Conservation (phyloP, 805 yeast species). For the Ogataea pignaliae region DNA sequence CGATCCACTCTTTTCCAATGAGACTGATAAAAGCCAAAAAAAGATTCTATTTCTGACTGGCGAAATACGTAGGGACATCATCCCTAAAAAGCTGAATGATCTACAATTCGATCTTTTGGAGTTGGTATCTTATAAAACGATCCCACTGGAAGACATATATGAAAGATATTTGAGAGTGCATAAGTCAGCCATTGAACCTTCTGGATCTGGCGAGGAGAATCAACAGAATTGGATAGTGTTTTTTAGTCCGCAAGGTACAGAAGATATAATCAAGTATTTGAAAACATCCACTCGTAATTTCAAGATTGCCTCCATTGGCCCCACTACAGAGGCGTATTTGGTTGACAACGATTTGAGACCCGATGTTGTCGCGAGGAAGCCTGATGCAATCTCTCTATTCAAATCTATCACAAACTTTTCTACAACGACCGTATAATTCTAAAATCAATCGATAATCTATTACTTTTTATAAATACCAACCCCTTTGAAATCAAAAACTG, state of each 20-base stretch:
- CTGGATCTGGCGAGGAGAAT: slow-evolving; percentile 5
- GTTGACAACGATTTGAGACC: slow-evolving; percentile 48
- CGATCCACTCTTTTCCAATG: slow-evolving; percentile 23
- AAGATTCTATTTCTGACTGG: slow-evolving; percentile 77
- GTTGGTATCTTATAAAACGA: slow-evolving; percentile 66
- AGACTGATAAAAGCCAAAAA: slow-evolving; percentile 11
- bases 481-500: slow-evolving; percentile 37
- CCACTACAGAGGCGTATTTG: slow-evolving; percentile 75
- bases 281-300: slow-evolving; percentile 13
- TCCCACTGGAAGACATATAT: slow-evolving; percentile 42
- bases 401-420: slow-evolving; percentile 30
- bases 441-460: neutral
- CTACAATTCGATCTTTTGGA: slow-evolving; percentile 49
- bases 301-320: slow-evolving; percentile 82
- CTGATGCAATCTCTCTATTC: slow-evolving; percentile 60
- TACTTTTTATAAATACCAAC: neutral
- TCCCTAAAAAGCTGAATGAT: slow-evolving; percentile 55
- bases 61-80: slow-evolving; percentile 72
- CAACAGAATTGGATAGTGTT: slow-evolving; percentile 65
- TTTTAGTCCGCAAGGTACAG: slow-evolving; percentile 89
- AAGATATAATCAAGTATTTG: slow-evolving; percentile 46
- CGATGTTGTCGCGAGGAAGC: slow-evolving; percentile 62
- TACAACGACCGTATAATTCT: neutral
- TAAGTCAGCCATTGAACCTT: slow-evolving; percentile 18
- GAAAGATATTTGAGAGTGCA: slow-evolving; percentile 23